Conservation (phyloP, 176 grass and related monocot genomes). For the Olyra latifolia region DNA sequence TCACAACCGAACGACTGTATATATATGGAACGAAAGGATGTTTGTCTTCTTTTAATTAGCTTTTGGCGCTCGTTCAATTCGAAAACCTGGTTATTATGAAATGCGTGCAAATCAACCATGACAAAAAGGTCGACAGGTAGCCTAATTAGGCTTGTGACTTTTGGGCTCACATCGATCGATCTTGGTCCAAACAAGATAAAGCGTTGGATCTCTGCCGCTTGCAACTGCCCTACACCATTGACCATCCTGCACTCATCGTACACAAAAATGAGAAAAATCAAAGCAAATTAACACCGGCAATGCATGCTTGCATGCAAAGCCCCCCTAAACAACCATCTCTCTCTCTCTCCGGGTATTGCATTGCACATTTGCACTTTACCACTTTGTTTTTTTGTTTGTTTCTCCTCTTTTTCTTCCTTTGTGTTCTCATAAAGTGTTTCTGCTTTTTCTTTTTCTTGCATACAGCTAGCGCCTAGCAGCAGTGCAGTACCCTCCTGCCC, state of each 20-base stretch:
- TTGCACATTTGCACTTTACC: neutral
- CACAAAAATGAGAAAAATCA: neutral
- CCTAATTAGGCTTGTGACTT: neutral
- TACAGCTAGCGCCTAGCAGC: neutral
- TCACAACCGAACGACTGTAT: neutral
- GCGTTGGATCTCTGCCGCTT: neutral
- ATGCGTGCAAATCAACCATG: neutral
- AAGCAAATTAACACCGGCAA: neutral
- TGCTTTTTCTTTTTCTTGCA: neutral
- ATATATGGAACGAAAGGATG: slow-evolving; percentile 2
- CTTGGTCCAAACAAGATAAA: neutral
- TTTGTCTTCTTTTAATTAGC: neutral
- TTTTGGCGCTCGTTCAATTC: neutral
- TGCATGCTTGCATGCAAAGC: neutral
- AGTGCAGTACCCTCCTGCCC: neutral
- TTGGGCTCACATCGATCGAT: neutral
- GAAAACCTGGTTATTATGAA: neutral
- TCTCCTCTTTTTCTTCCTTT: neutral
- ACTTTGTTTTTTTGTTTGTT: neutral
- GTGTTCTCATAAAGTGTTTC: neutral
- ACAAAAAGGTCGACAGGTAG: neutral
- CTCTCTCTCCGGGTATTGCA: neutral
- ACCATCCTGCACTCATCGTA: neutral
- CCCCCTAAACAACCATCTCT: neutral
- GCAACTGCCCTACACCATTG: neutral